Conservation (phyloP, 2,329 filamentous ascomycete genomes). For the Sporothrix brasiliensis region DNA sequence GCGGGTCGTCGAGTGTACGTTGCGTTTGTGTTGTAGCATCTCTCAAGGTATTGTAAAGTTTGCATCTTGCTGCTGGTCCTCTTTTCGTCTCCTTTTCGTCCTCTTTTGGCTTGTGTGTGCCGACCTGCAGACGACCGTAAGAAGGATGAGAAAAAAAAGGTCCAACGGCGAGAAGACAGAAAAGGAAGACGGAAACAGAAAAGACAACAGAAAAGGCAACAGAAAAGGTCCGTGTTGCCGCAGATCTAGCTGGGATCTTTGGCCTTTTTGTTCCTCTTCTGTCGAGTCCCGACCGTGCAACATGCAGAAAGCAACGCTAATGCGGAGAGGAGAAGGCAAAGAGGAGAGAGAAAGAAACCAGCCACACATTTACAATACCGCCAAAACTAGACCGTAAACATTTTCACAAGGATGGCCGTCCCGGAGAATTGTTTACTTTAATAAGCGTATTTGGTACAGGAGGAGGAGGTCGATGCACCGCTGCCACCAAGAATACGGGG, state of each 20-base stretch:
- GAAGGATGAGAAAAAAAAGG: neutral
- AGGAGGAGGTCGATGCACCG: neutral
- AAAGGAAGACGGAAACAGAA: neutral
- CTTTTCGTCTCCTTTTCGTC: no score
- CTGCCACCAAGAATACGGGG: constrained; percentile 3
- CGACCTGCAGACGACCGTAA: neutral
- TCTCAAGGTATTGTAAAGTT: neutral
- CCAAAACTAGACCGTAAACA: neutral
- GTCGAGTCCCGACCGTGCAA: constrained; percentile 5
- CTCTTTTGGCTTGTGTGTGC: neutral
- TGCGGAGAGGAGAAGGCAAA: constrained; percentile 9
- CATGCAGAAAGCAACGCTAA: constrained; percentile 4
- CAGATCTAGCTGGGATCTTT: constrained; percentile 15
- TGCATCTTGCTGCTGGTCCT: neutral
- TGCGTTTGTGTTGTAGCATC: no score
- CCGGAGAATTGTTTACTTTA: constrained; percentile 19
- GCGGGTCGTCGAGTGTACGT: neutral
- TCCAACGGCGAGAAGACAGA: no score
- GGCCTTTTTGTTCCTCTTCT: neutral
- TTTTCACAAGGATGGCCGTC: neutral
- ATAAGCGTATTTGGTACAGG: constrained; percentile 27
- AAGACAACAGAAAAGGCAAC: neutral
- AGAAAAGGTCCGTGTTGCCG: constrained; percentile 25
- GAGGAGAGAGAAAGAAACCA: neutral
- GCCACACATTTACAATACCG: neutral